These are phyloP conservation scores for Marasmius sp. DNA, from an alignment of 1,284 basidiomycete genomes.

Conservation along the genomic window DNA sequence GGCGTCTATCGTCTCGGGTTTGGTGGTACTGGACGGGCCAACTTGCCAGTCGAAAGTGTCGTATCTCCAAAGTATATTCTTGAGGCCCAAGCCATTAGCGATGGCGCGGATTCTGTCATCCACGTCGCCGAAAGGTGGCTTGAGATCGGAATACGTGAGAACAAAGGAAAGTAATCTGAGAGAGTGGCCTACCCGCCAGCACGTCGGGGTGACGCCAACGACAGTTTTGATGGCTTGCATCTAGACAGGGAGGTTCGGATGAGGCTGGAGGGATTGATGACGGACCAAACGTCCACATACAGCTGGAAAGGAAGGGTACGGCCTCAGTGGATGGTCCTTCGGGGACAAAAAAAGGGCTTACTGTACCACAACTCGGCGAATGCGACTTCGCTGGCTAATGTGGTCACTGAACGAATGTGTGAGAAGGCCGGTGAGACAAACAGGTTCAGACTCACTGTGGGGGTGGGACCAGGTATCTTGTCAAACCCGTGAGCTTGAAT, in stretches of 20 bases:
- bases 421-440: not conserved
- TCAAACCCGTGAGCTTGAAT: not conserved
- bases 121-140: slow-evolving; percentile 64
- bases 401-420: slow-evolving; percentile 48
- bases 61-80: slow-evolving; percentile 12
- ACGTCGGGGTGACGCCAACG: slow-evolving; percentile 65
- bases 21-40: not conserved
- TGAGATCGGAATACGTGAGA: not conserved
- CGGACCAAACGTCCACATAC: not conserved
- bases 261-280: not conserved
- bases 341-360: slow-evolving; percentile 23
- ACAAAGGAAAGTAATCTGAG: not conserved
- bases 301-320: not conserved
- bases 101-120: slow-evolving; percentile 75
- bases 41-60: slow-evolving; percentile 14
- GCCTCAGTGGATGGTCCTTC: not conserved
- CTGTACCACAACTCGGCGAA: slow-evolving; percentile 84
- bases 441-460: slow-evolving; percentile 33
- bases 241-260: slow-evolving; percentile 23
- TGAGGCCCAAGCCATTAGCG: slow-evolving; percentile 37
- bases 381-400: slow-evolving; percentile 68
- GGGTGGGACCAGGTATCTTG: slow-evolving; percentile 61
- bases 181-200: slow-evolving; percentile 52
- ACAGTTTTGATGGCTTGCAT: slow-evolving; percentile 51
- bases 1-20: slow-evolving; percentile 1